Base-by-base conservation (phyloP, 2,329 filamentous ascomycete species). In the Ceratocystis ficicola region DNA sequence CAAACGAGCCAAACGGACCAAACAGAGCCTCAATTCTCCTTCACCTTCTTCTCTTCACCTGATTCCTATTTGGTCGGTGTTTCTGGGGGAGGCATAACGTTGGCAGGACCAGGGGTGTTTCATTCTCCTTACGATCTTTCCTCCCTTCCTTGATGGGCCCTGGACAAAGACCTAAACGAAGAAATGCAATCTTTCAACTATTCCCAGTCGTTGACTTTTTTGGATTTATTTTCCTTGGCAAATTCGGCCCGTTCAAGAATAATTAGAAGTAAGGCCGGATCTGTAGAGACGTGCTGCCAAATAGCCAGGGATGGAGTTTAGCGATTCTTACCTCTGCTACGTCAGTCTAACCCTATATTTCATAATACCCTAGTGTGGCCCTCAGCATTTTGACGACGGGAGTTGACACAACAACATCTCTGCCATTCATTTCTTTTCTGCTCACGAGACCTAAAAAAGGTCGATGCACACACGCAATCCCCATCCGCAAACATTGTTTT, bases 21-120 rank as follows among this genome's bases (percentile, higher is more conserved):
- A 30, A 63, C 46, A 48, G 44, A 63, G 46, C 44, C 44, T 32
- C 25, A 63, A 63, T 48, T 63, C 10, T 63, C 3, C 28, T 20
- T 36, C 12, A 5, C 7, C 20, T 48, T 50, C 25, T 50, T 22
- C 20, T n/a, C 59, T 46, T 25, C 20, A 7, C 5, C 25, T 20
- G 15, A 8, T n/a, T 20, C 48, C 22, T 52, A 22, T 52, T 52
- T 22, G 48, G 20, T 15, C 15, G 3, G 12, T 62, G 20, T 28
- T 57, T 41, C 10, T 32, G 36, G 36, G 36, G 8, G 36, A n/a
- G 55, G 55, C 55, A 59, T 59, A 17, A 59, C 28, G 28, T 59
- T 32, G 30, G 25, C 12, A 3, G 55, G 55, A 20, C 55, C 46
- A 48, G 46, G 46, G 46, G 20, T 10, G 48, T 50, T 22, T 50